Evolutionary conservation across 345 rosid species (phyloP).

Genomic region (Nephelium lappaceum): DNA sequence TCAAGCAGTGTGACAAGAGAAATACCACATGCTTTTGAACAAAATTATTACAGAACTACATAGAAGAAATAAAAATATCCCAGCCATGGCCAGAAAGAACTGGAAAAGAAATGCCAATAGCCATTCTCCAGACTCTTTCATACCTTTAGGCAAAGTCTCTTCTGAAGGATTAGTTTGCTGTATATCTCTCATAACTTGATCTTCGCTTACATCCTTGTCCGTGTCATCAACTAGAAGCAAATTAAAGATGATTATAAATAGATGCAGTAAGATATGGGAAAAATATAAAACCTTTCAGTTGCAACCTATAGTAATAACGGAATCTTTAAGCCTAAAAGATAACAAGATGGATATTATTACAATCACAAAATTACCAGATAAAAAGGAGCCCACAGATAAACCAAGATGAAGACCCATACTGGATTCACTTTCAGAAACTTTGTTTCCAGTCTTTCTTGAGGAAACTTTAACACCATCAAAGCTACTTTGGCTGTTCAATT

Average conservation of each 20-base stretch:
- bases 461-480: slow-evolving; percentile 31
- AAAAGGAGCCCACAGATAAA: slow-evolving; percentile 39
- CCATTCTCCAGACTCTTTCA: slow-evolving; percentile 17
- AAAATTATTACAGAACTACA: slow-evolving; percentile 4
- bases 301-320: not conserved
- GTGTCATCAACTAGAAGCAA: slow-evolving; percentile 36
- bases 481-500: slow-evolving; percentile 24
- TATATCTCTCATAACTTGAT: slow-evolving; percentile 25
- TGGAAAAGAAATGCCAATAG: slow-evolving; percentile 23
- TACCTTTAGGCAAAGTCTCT: slow-evolving; percentile 40
- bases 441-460: slow-evolving; percentile 23
- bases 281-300: not conserved
- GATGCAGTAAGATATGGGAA: slow-evolving; percentile 4
- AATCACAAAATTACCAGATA: slow-evolving; percentile 31
- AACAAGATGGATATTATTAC: not conserved
- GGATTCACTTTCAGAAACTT: slow-evolving; percentile 36
- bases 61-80: not conserved
- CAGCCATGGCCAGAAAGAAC: slow-evolving; percentile 10
- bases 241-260: slow-evolving; percentile 13
- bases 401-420: slow-evolving; percentile 50
- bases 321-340: slow-evolving; percentile 2
- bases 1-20: slow-evolving; percentile 17
- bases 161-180: slow-evolving; percentile 31
- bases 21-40: slow-evolving; percentile 4
- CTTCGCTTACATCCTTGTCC: slow-evolving; percentile 35